Percentiles rank a stretch among this genome's conserved stretches.
These are phyloP conservation scores for Cyclospora cayetanensis DNA, from an alignment of 169 alveolate genomes.

Conservation along the genomic window DNA sequence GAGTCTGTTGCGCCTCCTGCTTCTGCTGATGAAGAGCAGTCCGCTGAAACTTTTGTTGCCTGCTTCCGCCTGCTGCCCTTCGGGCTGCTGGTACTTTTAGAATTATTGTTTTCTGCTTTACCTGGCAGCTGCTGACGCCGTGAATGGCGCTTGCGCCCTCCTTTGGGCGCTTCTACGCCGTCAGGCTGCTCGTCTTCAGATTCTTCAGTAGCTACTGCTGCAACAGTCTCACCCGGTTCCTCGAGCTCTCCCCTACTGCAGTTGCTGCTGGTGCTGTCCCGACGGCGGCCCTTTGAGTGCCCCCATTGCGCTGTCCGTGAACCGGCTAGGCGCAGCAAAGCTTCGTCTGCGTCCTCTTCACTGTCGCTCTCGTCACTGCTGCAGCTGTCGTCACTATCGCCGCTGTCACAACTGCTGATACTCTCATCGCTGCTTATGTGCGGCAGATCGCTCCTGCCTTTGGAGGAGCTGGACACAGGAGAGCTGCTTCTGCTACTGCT, in stretches of 20 bases:
- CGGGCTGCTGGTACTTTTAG: neutral
- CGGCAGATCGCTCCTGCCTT: neutral
- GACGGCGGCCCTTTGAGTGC: neutral
- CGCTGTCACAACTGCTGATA: neutral
- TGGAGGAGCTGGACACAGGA: neutral
- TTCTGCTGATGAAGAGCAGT: neutral
- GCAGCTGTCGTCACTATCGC: neutral
- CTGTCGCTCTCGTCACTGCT: slow-evolving; percentile 2
- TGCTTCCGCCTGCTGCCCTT: neutral
- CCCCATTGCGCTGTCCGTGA: neutral
- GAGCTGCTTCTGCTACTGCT: neutral
- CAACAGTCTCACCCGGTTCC: neutral
- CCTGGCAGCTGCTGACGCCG: neutral
- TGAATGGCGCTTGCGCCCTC: neutral
- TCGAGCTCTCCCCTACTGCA: neutral
- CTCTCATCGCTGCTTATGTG: neutral
- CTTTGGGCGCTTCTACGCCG: neutral
- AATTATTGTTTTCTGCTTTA: neutral
- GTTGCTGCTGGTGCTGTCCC: slow-evolving; percentile 8
- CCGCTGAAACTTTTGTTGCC: neutral
- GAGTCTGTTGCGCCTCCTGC: neutral
- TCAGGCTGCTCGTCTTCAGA: neutral
- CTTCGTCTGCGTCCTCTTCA: slow-evolving; percentile 20
- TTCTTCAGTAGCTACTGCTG: neutral
- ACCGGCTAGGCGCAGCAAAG: neutral